These are phyloP conservation scores for Phallus indusiatus DNA, from an alignment of 768 basidiomycete genomes.

Conservation along the genomic window DNA sequence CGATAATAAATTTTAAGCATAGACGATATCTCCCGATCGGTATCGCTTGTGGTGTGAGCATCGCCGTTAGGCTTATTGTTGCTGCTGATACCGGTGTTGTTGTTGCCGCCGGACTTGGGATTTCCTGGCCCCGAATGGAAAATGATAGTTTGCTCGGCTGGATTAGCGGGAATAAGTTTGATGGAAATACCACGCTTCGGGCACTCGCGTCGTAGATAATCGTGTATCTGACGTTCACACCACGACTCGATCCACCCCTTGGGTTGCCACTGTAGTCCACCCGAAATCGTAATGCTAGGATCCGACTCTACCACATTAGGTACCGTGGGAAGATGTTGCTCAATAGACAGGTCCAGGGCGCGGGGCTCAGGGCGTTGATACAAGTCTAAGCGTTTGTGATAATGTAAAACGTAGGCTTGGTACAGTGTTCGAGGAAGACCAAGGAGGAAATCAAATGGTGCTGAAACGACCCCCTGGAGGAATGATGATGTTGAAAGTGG, in stretches of 20 bases:
- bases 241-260: constrained; percentile 22
- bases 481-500: constrained; percentile 33
- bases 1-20: constrained; percentile 33
- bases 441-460: constrained; percentile 45
- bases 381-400: constrained; percentile 44
- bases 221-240: constrained; percentile 20
- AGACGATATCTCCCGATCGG: not conserved
- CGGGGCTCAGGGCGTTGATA: constrained; percentile 51
- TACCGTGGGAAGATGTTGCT: constrained; percentile 1
- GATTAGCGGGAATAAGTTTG: constrained; percentile 29
- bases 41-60: too few relatives aligned
- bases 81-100: not conserved
- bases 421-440: constrained; percentile 53
- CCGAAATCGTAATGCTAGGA: not conserved
- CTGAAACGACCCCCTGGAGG: constrained; percentile 28
- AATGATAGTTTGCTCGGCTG: constrained; percentile 5
- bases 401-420: constrained; percentile 53
- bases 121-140: not conserved
- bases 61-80: not conserved
- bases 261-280: constrained; percentile 26
- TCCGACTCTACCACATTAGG: constrained; percentile 18
- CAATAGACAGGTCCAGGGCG: constrained; percentile 16
- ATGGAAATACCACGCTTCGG: constrained; percentile 27
- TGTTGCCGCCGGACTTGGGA: not conserved
- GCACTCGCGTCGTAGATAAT: constrained; percentile 28